Conservation (phyloP, 169 alveolate genomes). For the Babesia gibsoni region DNA sequence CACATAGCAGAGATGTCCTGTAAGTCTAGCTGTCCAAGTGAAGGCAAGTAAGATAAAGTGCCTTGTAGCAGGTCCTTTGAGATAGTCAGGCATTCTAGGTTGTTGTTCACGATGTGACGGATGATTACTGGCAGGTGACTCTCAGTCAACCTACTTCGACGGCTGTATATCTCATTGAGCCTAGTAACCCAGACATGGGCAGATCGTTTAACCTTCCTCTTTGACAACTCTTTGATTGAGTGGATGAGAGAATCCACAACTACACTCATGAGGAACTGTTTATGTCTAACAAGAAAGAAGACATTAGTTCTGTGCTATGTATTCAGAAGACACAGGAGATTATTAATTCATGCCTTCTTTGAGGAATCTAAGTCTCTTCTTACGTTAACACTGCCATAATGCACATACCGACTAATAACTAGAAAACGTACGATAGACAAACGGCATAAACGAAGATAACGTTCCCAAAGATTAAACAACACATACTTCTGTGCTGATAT, state of each 20-base stretch:
- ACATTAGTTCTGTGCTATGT: too few species aligned
- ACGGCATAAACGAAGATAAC: too few species aligned
- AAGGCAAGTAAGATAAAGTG: too few species aligned
- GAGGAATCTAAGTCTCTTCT: too few species aligned
- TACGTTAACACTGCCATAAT: too few species aligned
- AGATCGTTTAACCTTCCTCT: slow-evolving; percentile 54
- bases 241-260: slow-evolving; percentile 19
- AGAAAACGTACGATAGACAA: too few species aligned
- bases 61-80: not conserved
- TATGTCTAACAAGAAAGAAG: too few species aligned
- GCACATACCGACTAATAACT: too few species aligned
- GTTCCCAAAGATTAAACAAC: too few species aligned
- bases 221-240: slow-evolving; percentile 49
- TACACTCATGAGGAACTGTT: not conserved
- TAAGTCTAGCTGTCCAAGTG: slow-evolving; percentile 4
- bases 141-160: not conserved
- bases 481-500: too few species aligned
- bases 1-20: slow-evolving; percentile 26
- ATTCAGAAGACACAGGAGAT: too few species aligned
- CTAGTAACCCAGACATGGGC: slow-evolving; percentile 45
- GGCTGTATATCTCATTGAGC: slow-evolving; percentile 6
- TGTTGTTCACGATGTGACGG: slow-evolving; percentile 22
- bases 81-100: slow-evolving; percentile 21
- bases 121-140: slow-evolving; percentile 15
- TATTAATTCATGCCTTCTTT: too few species aligned